Base-by-base conservation (phyloP, 176 grass and related monocot genomes). In the Carex kokanica region DNA sequence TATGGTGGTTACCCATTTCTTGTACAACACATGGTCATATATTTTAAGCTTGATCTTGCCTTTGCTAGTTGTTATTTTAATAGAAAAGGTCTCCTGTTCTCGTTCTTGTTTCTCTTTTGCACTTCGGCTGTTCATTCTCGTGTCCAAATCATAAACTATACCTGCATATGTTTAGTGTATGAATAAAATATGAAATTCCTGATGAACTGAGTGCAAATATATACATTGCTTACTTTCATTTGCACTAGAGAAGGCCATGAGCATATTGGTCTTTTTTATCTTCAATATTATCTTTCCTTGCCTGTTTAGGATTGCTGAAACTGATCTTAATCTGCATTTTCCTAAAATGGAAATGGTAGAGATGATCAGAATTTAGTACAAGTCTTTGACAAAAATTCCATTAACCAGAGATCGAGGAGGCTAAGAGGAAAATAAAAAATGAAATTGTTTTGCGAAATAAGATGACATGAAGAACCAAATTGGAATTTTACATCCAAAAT, bases 1-100 rank as follows among this genome's bases (percentile, higher is more conserved):
- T 75, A 99, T 83, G 11, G 96, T 91, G 40, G 86, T 91, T 69
- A 99, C 86, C 96, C 96, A 99, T 85, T 94, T 88, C 88, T 93
- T 99, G 91, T 93, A 95, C 36, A 88, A 62, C 34, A 83, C 78
- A 67, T 95, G 91, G 79, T 99, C 89, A 84, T 88, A 86, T 68
- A 92, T 80, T 82, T 94, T 92, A 67, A 99, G 91, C 82, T 90
- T 85, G 83, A 95, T 90, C 87, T 90, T 94, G 49, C 96, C 96
- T 89, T 87, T 94, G 91, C 66, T 95, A 51, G 96, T 99, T 60
- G 71, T 54, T 61, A 99, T 80, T 63, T 90, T 91, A 15, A 99
- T 87, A 74, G 68, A 87, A 84, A 95, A 99, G 70, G 92, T 74
- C 79, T 81, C 89, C 78, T 88, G 88, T 53, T 82, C 80, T 65